Base-by-base conservation (phyloP, 768 basidiomycete species). In the Cantharellus anzutake region DNA sequence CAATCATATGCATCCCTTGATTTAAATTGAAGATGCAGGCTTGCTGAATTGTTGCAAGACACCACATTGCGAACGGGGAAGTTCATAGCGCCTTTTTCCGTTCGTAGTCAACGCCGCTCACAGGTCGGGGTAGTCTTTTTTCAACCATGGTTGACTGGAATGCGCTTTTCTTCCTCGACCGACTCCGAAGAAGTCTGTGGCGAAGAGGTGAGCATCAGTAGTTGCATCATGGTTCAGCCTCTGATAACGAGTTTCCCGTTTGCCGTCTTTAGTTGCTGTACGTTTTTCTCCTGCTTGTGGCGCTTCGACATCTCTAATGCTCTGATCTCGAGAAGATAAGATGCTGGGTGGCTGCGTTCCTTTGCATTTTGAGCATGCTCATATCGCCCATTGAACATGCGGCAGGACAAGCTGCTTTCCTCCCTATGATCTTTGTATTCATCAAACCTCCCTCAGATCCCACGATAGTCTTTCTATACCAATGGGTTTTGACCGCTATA, bases 371-470 rank as follows among this genome's bases (percentile, higher is more conserved):
- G 35, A 41, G 37, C n/a, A 35, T 58, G 38, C 34, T 60, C 55
- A 60, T 60, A 20, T 34, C 29, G 40, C 59, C 59, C 2, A 37
- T 39, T 20, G 59, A 58, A 11, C n/a, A 53, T 37, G 34, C 56
- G 5, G 59, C 59, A 2, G 59, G 59, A 11, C 59, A 60, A 56
- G 59, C 59, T 41, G 59, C 38, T 11, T 60, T 60, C 37, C 42
- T 60, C 5, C 42, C 59, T 29, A 51, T 60, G 4, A 60, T 60
- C 16, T n/a, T 60, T 11, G 59, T 40, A 11, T 58, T 60, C 48
- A 60, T 60, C 60, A 60, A 60, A 51, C 51, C 51, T 39, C 60
- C 60, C n/a, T 39, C 52, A 16, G 60, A 60, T 34, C 60, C 60
- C 2, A 60, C 55, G 39, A 35, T 42, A 39, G 60, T 60, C 5